phyloP scores from a whole-genome alignment of 208 protist genomes.

The Wallacemonas sp. region DNA sequence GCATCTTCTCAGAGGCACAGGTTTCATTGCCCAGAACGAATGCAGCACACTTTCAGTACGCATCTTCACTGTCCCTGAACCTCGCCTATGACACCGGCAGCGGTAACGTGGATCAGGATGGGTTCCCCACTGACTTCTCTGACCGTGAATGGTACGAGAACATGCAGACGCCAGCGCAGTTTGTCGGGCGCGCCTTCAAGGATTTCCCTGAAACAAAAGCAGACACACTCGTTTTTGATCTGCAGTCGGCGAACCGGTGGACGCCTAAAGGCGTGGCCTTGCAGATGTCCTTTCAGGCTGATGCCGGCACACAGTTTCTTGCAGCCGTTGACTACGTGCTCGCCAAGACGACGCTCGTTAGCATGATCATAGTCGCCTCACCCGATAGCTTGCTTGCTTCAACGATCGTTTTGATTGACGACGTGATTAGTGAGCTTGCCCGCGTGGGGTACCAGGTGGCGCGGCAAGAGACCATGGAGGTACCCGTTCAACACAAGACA shows the following conservation, averaged over 20 bases:
- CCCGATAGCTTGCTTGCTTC: background rate
- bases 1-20: too few species aligned
- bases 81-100: too few species aligned
- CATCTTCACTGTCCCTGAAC: too few species aligned
- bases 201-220: too few species aligned
- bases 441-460: background rate
- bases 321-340: background rate
- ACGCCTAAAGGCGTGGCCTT: too few species aligned
- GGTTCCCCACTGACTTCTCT: background rate
- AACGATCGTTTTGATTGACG: background rate
- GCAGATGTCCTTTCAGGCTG: constrained; percentile 1
- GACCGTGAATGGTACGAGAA: too few species aligned
- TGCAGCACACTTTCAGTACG: too few species aligned
- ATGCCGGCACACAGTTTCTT: background rate
- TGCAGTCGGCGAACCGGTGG: background rate
- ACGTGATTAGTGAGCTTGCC: background rate
- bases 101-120: background rate
- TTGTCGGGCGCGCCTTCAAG: too few species aligned
- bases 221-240: background rate
- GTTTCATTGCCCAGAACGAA: too few species aligned
- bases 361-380: background rate
- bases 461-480: background rate
- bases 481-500: background rate
- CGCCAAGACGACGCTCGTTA: background rate
- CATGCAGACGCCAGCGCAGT: too few species aligned